Percentiles rank a stretch among this genome's conserved stretches.
These are phyloP conservation scores for Misopates orontium DNA, from an alignment of 257 asterid genomes.

Conservation along the genomic window DNA sequence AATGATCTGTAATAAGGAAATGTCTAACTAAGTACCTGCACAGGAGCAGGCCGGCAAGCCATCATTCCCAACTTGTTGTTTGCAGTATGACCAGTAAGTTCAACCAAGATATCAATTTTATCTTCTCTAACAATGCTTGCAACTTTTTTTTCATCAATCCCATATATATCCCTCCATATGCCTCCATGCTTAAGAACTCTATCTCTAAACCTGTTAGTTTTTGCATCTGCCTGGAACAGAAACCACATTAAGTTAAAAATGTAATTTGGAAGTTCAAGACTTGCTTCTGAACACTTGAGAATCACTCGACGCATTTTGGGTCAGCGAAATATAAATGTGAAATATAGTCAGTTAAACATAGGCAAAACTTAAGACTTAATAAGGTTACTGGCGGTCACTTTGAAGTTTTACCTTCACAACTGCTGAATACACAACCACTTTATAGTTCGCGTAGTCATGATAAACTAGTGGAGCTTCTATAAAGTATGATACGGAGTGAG, in stretches of 20 bases:
- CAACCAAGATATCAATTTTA: constrained; percentile 91
- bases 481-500: constrained; percentile 97
- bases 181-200: constrained; percentile 90
- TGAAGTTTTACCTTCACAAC: constrained; percentile 82
- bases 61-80: constrained; percentile 97
- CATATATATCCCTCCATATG: constrained; percentile 87
- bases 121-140: constrained; percentile 91
- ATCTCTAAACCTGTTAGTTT: constrained; percentile 83
- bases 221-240: constrained; percentile 90
- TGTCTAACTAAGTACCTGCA: constrained; percentile 61
- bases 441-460: constrained; percentile 74
- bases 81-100: constrained; percentile 99
- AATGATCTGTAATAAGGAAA: neutral
- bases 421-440: constrained; percentile 95
- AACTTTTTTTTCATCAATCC: constrained; percentile 92
- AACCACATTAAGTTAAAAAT: constrained; percentile 16
- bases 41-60: constrained; percentile 99
- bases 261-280: constrained; percentile 9
- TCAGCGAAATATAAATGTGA: constrained; percentile 13
- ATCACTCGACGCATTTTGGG: no score
- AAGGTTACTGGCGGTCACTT: constrained; percentile 20
- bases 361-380: constrained; percentile 13
- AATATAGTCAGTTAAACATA: constrained; percentile 14
- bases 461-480: constrained; percentile 86
- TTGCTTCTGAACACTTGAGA: neutral